A percentile compares a stretch with the other conserved stretches of the same genome.
These are phyloP conservation scores for Phyllostachys edulis DNA, from an alignment of 176 grass and related monocot genomes.

Conservation along the genomic window DNA sequence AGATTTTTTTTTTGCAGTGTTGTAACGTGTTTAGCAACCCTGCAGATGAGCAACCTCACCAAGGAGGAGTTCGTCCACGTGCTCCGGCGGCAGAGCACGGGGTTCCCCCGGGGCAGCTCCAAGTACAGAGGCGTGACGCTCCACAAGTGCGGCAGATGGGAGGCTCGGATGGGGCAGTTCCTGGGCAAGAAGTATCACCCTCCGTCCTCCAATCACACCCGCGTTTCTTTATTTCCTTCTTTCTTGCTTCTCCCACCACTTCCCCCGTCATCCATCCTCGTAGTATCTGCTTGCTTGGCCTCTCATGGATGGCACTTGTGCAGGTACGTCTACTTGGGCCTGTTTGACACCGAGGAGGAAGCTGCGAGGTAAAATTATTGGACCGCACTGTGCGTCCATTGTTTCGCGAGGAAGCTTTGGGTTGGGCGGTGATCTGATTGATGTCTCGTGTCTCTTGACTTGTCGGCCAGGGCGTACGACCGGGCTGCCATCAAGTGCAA, in stretches of 20 bases:
- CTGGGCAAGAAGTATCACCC: constrained; percentile 82
- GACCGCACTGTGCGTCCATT: constrained; percentile 19
- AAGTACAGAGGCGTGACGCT: constrained; percentile 91
- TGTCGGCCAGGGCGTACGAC: constrained; percentile 72
- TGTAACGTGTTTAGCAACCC: not conserved
- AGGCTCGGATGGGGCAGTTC: constrained; percentile 95
- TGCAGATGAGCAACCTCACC: constrained; percentile 78
- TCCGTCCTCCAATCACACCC: not conserved
- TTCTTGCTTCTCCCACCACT: not conserved
- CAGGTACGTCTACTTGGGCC: constrained; percentile 88
- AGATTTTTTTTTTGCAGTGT: not conserved
- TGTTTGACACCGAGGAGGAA: constrained; percentile 88
- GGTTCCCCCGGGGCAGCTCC: constrained; percentile 88
- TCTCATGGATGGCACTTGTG: constrained; percentile 4
- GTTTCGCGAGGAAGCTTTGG: not conserved
- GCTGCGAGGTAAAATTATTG: constrained; percentile 76
- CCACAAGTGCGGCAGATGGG: constrained; percentile 99
- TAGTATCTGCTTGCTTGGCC: not conserved
- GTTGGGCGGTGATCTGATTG: constrained; percentile 41
- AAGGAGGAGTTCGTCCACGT: constrained; percentile 99
- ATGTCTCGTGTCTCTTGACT: constrained; percentile 23
- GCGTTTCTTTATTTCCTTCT: not conserved
- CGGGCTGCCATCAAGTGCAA: constrained; percentile 84
- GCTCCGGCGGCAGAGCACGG: constrained; percentile 88
- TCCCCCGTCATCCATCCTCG: not conserved